These are phyloP conservation scores for Cryphonectria nitschkei DNA, from an alignment of 2,329 filamentous ascomycete genomes.

Conservation along the genomic window DNA sequence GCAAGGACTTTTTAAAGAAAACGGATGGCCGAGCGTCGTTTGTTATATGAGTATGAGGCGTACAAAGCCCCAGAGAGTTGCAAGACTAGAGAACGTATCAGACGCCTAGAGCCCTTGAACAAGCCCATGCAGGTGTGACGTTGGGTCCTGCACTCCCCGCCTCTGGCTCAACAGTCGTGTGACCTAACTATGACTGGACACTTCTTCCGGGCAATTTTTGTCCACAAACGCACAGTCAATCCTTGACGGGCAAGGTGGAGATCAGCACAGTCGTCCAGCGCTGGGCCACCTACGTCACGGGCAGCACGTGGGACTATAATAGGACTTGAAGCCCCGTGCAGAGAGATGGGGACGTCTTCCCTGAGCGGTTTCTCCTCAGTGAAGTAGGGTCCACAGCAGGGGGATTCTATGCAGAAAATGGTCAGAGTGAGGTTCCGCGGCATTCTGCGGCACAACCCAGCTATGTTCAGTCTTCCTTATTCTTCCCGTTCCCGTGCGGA, in stretches of 20 bases:
- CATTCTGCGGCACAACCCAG: constrained; percentile 1
- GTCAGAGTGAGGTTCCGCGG: constrained; percentile 20
- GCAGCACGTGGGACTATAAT: constrained; percentile 8
- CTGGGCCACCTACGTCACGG: constrained; percentile 12
- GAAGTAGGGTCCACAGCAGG: constrained; percentile 11
- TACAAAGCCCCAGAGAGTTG: constrained; percentile 15
- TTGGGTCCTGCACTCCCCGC: constrained; percentile 11
- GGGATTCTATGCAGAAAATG: constrained; percentile 18
- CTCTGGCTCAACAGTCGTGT: not conserved
- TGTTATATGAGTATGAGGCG: constrained; percentile 12
- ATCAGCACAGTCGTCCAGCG: constrained; percentile 12
- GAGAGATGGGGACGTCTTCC: not conserved
- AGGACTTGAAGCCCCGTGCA: not conserved
- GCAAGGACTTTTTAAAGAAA: constrained; percentile 8
- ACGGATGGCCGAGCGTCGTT: not conserved
- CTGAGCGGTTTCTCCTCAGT: not conserved
- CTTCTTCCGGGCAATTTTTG: not conserved
- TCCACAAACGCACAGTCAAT: constrained; percentile 1
- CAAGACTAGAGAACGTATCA: constrained; percentile 19
- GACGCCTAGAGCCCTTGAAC: constrained; percentile 4
- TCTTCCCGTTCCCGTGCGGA: not conserved
- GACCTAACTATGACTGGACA: constrained; percentile 6
- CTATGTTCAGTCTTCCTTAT: not conserved
- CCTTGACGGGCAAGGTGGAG: constrained; percentile 16
- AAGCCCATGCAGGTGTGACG: constrained; percentile 24